A percentile compares a stretch with the other conserved stretches of the same genome.
Conservation (phyloP, 257 asterid species). For the Avicennia marina region DNA sequence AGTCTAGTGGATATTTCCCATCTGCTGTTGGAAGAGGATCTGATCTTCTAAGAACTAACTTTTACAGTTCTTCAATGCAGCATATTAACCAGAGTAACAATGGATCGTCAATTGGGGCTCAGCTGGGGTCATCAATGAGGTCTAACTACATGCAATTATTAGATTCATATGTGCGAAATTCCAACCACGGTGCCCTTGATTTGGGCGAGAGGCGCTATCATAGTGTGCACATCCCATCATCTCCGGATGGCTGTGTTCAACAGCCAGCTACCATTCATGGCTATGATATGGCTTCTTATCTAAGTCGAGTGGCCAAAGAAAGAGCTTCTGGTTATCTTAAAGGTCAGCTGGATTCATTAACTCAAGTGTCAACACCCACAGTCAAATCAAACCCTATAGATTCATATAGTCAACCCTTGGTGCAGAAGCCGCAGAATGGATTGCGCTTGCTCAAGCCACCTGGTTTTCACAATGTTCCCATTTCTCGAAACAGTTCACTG, state of each 20-base stretch:
- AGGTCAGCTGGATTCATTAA: conserved; percentile 21
- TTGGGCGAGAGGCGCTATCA: conserved; percentile 74
- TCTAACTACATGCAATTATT: conserved; percentile 35
- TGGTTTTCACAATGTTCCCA: conserved; percentile 77
- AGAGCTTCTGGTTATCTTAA: conserved; percentile 20
- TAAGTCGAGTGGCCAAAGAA: conserved; percentile 28
- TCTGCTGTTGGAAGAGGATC: conserved; percentile 49
- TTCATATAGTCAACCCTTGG: conserved; percentile 37
- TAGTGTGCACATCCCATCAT: conserved; percentile 69
- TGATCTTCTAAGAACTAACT: conserved; percentile 43
- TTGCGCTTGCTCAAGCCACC: conserved; percentile 52
- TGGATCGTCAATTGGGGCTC: conserved; percentile 53
- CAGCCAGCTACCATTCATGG: conserved; percentile 94
- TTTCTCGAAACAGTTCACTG: conserved; percentile 66
- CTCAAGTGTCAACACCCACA: conserved; percentile 33
- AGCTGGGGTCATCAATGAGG: conserved; percentile 40
- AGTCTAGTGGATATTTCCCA: conserved; percentile 46
- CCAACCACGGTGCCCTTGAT: conserved; percentile 40
- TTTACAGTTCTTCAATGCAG: conserved; percentile 46
- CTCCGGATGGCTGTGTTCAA: conserved; percentile 58
- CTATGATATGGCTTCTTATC: conserved; percentile 53
- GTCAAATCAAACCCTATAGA: conserved; percentile 34
- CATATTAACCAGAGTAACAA: conserved; percentile 39
- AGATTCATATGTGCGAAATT: conserved; percentile 42
- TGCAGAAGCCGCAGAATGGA: conserved; percentile 59